These are phyloP conservation scores for Diaporthe vexans DNA, from an alignment of 2,329 filamentous ascomycete species.

Conservation along the genomic window DNA sequence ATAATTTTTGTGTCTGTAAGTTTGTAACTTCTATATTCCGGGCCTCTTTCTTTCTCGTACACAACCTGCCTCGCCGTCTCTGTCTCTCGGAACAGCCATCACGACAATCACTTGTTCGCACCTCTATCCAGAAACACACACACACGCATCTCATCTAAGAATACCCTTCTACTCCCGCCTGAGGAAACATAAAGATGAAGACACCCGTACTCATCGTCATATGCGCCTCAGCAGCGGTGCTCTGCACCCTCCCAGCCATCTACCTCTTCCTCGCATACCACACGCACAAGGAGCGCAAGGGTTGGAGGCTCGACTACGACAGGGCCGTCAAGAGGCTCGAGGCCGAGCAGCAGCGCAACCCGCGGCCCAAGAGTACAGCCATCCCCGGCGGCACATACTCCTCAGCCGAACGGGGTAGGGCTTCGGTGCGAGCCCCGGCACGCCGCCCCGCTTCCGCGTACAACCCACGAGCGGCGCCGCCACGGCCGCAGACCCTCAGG, in stretches of 20 bases:
- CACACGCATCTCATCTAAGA: not conserved
- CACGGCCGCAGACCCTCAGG: not conserved
- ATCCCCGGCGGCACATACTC: not conserved
- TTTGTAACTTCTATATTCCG: not conserved
- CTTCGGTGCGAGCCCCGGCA: not conserved
- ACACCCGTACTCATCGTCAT: slow-evolving; percentile 17
- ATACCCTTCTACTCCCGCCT: not conserved
- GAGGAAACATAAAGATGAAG: not conserved
- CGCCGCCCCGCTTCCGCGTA: not conserved
- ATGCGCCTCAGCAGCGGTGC: slow-evolving; percentile 6
- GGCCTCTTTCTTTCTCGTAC: not conserved
- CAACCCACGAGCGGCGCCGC: too few species aligned
- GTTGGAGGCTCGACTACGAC: slow-evolving; percentile 22
- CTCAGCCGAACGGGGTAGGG: not conserved
- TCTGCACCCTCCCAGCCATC: slow-evolving; percentile 9
- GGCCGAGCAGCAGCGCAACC: not conserved
- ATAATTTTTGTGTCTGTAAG: not conserved
- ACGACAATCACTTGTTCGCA: not conserved
- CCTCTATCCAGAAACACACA: not conserved
- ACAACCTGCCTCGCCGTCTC: not conserved
- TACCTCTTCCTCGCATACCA: slow-evolving; percentile 27
- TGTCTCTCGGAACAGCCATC: not conserved
- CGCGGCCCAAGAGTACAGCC: not conserved
- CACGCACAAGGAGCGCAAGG: slow-evolving; percentile 20
- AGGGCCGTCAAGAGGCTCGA: not conserved